Percentiles rank a stretch among this genome's conserved stretches.
Evolutionary conservation across 352 stramenopile species (phyloP).

Genomic region (Phytophthora boehmeriae): DNA sequence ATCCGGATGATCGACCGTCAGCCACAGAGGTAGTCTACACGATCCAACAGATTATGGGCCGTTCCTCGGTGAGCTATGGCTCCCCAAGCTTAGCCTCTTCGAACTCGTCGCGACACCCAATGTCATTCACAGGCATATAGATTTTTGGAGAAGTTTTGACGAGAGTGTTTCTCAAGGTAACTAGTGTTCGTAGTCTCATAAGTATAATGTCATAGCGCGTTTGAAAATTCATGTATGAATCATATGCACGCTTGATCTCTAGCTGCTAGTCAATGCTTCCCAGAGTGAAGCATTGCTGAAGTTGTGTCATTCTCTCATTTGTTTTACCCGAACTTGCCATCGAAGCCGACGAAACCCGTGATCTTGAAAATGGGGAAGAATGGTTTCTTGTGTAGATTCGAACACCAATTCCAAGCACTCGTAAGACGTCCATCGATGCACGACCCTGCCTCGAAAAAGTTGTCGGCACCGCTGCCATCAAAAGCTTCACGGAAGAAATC

Average conservation of each 20-base stretch:
- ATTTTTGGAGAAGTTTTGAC: constrained; percentile 20
- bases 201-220: constrained; percentile 34
- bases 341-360: constrained; percentile 96
- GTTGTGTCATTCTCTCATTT: constrained; percentile 4
- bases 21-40: constrained; percentile 62
- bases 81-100: constrained; percentile 25
- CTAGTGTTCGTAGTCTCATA: no score
- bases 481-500: constrained; percentile 98
- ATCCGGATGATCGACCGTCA: constrained; percentile 65
- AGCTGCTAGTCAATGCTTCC: constrained; percentile 4
- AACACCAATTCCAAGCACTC: constrained; percentile 98
- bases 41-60: constrained; percentile 50
- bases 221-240: constrained; percentile 11
- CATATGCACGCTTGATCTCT: constrained; percentile 23
- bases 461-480: constrained; percentile 94
- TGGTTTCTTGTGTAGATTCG: constrained; percentile 91
- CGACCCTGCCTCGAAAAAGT: constrained; percentile 95
- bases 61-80: constrained; percentile 26
- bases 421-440: constrained; percentile 97
- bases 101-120: constrained; percentile 14
- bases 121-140: constrained; percentile 22
- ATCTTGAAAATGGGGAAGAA: constrained; percentile 98
- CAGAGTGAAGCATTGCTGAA: not conserved
- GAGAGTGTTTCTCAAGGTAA: constrained; percentile 1
- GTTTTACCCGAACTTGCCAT: constrained; percentile 94